These are phyloP conservation scores for Tricholoma flavovirens DNA, from an alignment of 768 basidiomycete genomes.

Conservation along the genomic window DNA sequence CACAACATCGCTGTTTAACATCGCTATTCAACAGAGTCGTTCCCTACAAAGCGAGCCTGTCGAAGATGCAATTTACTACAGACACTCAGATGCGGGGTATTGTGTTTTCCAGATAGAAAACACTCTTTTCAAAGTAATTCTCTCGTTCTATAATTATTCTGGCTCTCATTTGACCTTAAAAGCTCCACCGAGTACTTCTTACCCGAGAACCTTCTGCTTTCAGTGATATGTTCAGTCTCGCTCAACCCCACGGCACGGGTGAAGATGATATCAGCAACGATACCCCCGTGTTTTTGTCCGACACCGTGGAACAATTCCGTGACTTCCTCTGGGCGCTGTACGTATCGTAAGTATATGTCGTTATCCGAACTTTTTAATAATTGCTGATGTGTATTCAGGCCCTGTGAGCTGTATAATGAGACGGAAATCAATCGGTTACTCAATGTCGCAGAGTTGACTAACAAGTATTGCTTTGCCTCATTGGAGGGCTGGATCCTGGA, in stretches of 20 bases:
- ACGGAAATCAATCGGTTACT: constrained; percentile 35
- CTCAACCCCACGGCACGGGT: constrained; percentile 20
- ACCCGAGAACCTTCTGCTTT: constrained; percentile 38
- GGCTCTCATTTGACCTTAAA: background rate
- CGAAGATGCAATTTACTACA: constrained; percentile 30
- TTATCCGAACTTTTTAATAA: background rate
- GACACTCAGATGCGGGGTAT: constrained; percentile 39
- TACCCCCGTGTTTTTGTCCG: constrained; percentile 33
- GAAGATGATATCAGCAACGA: constrained; percentile 26
- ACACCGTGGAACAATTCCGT: constrained; percentile 39
- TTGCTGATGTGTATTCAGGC: constrained; percentile 19
- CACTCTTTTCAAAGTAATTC: constrained; percentile 56
- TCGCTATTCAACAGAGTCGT: constrained; percentile 3
- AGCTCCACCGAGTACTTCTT: constrained; percentile 43
- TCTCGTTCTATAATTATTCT: background rate
- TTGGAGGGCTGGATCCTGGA: constrained; percentile 40
- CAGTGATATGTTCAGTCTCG: constrained; percentile 36
- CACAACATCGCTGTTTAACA: constrained; percentile 7
- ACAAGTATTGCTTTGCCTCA: constrained; percentile 42
- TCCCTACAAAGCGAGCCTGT: constrained; percentile 11
- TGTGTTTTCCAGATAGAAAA: constrained; percentile 56
- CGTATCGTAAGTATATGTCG: constrained; percentile 31
- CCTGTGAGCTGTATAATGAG: constrained; percentile 32
- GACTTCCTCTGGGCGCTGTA: constrained; percentile 47
- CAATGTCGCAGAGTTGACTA: constrained; percentile 41